Evolutionary conservation across 2,329 filamentous ascomycete species (phyloP).

Genomic region (Orbilia quercus): DNA sequence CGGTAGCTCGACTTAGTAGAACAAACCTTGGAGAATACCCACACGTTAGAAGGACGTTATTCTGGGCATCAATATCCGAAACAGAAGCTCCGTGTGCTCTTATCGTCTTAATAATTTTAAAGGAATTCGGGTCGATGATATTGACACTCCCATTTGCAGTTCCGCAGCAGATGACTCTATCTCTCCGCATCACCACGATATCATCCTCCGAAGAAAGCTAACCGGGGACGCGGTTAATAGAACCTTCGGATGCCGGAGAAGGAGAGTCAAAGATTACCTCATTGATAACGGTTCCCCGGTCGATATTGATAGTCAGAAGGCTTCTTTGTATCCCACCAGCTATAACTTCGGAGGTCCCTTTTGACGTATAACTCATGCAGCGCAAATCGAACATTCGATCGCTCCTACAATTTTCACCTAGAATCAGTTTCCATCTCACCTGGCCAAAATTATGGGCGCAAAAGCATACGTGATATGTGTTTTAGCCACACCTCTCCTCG

Average conservation of each 20-base stretch:
- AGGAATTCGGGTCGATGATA: constrained; percentile 81
- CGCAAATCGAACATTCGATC: constrained; percentile 83
- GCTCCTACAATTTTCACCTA: constrained; percentile 63
- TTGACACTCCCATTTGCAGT: constrained; percentile 84
- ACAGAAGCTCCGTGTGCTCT: constrained; percentile 86
- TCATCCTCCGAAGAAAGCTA: constrained; percentile 77
- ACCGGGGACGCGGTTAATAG: neutral
- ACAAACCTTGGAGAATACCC: constrained; percentile 84
- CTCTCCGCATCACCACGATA: constrained; percentile 92
- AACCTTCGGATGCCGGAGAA: neutral
- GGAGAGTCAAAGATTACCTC: constrained; percentile 66
- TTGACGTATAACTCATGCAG: constrained; percentile 95
- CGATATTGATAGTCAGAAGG: constrained; percentile 81
- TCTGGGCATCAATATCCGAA: constrained; percentile 96
- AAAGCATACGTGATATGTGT: constrained; percentile 80
- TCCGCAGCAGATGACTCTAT: constrained; percentile 89
- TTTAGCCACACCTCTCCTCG: constrained; percentile 80
- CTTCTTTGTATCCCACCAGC: constrained; percentile 81
- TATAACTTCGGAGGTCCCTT: constrained; percentile 83
- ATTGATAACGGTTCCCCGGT: constrained; percentile 78
- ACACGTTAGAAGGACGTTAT: constrained; percentile 94
- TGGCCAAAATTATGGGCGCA: constrained; percentile 7
- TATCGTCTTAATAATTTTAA: constrained; percentile 80
- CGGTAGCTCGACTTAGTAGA: neutral
- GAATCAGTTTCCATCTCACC: neutral